A percentile compares a stretch with the other conserved stretches of the same genome.
Evolutionary conservation across 2,329 filamentous ascomycete genomes (phyloP).

Genomic region (Ustulina deusta): DNA sequence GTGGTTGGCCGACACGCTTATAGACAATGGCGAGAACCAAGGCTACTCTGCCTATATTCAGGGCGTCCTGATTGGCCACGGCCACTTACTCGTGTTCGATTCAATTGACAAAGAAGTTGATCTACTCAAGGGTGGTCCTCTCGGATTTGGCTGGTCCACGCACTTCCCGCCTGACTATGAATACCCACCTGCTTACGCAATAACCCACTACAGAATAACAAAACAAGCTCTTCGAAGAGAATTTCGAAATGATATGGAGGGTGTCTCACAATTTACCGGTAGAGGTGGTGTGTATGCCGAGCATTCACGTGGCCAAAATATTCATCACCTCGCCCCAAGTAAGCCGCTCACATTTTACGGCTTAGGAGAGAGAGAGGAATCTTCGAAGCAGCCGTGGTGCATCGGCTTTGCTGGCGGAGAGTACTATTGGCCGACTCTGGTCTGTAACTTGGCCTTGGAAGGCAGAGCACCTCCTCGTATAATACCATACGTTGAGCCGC

Average conservation of each 20-base stretch:
- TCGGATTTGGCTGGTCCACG: conserved; percentile 18
- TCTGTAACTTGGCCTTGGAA: no score
- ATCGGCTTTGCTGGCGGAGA: not conserved
- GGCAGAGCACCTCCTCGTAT: no score
- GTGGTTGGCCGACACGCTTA: not conserved
- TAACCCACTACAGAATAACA: not conserved
- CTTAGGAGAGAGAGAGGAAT: not conserved
- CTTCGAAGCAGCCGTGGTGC: not conserved
- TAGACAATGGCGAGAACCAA: conserved; percentile 12
- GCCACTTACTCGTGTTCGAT: conserved; percentile 2
- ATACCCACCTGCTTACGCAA: not conserved
- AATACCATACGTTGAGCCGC: no score
- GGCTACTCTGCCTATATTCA: not conserved
- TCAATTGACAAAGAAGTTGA: conserved; percentile 21
- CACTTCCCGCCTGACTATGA: not conserved
- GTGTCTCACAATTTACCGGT: not conserved
- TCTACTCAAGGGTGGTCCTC: conserved; percentile 4
- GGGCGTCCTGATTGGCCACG: not conserved
- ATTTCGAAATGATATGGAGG: not conserved
- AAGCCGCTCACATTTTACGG: not conserved
- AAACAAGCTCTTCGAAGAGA: not conserved
- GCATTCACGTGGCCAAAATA: not conserved
- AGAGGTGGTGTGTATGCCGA: not conserved
- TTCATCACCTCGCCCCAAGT: not conserved
- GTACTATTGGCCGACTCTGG: not conserved